Evolutionary conservation across 176 grass and related monocot genomes (phyloP).

Genomic region (Rhipidocladum racemiflorum): DNA sequence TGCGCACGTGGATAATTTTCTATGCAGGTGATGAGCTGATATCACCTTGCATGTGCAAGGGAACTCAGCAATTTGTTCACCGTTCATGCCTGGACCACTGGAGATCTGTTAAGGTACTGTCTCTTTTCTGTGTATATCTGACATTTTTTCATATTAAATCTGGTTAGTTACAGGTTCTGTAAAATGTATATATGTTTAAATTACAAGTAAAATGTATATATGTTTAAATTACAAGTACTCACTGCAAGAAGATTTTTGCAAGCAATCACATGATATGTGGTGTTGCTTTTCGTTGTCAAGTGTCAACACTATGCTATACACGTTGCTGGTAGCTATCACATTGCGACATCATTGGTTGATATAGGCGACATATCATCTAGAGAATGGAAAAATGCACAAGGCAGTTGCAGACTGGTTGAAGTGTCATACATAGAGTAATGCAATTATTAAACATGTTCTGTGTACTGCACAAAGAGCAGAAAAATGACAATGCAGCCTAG

Average conservation of each 20-base stretch:
- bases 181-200: neutral
- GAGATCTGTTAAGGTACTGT: slow-evolving; percentile 84
- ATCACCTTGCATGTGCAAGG: slow-evolving; percentile 98
- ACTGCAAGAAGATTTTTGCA: neutral
- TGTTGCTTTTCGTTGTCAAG: neutral
- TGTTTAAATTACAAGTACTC: neutral
- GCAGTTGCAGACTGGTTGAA: neutral
- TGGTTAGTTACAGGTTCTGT: neutral
- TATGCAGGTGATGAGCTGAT: slow-evolving; percentile 87
- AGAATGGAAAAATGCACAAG: slow-evolving; percentile 4
- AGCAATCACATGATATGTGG: neutral
- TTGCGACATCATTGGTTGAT: neutral
- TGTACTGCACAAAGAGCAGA: neutral
- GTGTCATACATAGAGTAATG: neutral
- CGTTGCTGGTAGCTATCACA: neutral
- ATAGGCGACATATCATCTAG: neutral
- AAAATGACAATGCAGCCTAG: neutral
- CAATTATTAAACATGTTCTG: neutral
- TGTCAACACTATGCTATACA: neutral
- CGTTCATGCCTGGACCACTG: slow-evolving; percentile 99
- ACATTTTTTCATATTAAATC: neutral
- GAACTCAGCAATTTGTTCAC: slow-evolving; percentile 97
- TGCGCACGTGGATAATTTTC: neutral
- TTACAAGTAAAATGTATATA: neutral
- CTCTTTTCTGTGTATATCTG: too few species aligned